Evolutionary conservation across 129 eudicot species (phyloP), one percentile per base, ranked within the genome.

Genomic region (Saposhnikovia divaricata): DNA sequence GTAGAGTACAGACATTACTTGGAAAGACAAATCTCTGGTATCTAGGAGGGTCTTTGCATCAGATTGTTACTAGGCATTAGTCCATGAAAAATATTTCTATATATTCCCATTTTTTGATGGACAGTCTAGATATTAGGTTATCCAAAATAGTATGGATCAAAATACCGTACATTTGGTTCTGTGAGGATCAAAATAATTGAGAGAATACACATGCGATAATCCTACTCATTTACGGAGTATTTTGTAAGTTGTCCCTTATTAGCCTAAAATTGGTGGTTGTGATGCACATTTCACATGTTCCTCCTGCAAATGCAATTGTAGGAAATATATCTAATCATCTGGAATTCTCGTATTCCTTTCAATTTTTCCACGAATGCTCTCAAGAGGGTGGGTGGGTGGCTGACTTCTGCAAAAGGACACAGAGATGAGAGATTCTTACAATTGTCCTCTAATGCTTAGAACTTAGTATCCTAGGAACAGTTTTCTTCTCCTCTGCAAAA

Each of bases 361-460:
- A 7, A 55, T 23, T 53, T 19, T 57, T 57, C 63, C 25, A 7
- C 71, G 13, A 25, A 27, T 63, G 16, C 70, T 25, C 4, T 6
- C 70, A 10, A n/a, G 70, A 9, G 16, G 2, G 70, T 25, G 70
- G 9, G 70, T n/a, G 68, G 27, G 14, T 8, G 68, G 68, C 68
- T 59, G 68, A 59, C 40, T 31, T 66, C 16, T 28, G 72, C 42
- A 4, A 14, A 14, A 68, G 2, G 14, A 5, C 37, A 31, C 73
- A 68, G 23, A 68, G 43, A 31, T 12, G 3, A 68, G 21, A 68
- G 73, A 68, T 27, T 68, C 73, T 34, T 68, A 15, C 73, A 68
- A 25, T 68, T 68, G 73, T 68, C 73, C 42, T 68, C 9, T 68
- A 31, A 28, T 68, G 73, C 73, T 68, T 68, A 68, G 73, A 31